These are phyloP conservation scores for Fraxinus excelsior DNA, from an alignment of 257 asterid species.

Conservation along the genomic window DNA sequence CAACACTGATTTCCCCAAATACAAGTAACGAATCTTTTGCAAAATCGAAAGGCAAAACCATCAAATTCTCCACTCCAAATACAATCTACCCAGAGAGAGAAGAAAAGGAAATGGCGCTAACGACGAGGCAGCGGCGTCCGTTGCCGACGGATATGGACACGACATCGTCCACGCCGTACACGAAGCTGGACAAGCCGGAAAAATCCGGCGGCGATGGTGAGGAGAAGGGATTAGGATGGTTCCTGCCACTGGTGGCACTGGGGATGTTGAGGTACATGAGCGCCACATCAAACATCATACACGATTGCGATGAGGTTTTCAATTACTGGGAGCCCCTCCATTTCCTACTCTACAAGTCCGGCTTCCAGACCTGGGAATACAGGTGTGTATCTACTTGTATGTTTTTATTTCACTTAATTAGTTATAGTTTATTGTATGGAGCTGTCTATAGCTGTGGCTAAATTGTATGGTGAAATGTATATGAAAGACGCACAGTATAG, in stretches of 20 bases:
- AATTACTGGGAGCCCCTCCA: slow-evolving; percentile 99
- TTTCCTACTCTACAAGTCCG: slow-evolving; percentile 84
- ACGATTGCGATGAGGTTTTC: slow-evolving; percentile 97
- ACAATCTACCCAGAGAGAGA: slow-evolving; percentile 10
- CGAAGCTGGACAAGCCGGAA: slow-evolving; percentile 80
- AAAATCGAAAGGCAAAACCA: not conserved
- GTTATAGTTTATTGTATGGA: not conserved
- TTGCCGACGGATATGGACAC: slow-evolving; percentile 45
- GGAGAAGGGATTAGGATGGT: slow-evolving; percentile 68
- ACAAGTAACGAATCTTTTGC: not conserved
- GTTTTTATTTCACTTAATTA: slow-evolving; percentile 9
- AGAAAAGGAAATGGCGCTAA: slow-evolving; percentile 46
- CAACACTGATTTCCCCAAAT: not conserved
- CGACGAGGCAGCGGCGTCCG: slow-evolving; percentile 87
- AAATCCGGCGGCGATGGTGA: slow-evolving; percentile 42
- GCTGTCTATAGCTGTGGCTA: not conserved
- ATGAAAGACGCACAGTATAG: not conserved
- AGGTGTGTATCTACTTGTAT: slow-evolving; percentile 39
- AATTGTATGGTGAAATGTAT: not conserved
- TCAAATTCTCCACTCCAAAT: not conserved
- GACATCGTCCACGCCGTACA: slow-evolving; percentile 54
- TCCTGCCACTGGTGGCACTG: slow-evolving; percentile 67
- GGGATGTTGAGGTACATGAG: slow-evolving; percentile 85
- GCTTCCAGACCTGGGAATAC: slow-evolving; percentile 99
- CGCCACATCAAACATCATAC: slow-evolving; percentile 88